Percentiles rank a stretch among this genome's conserved stretches.
These are phyloP conservation scores for Lizanozyma gosingica DNA, from an alignment of 1,139 yeast genomes.

Conservation along the genomic window DNA sequence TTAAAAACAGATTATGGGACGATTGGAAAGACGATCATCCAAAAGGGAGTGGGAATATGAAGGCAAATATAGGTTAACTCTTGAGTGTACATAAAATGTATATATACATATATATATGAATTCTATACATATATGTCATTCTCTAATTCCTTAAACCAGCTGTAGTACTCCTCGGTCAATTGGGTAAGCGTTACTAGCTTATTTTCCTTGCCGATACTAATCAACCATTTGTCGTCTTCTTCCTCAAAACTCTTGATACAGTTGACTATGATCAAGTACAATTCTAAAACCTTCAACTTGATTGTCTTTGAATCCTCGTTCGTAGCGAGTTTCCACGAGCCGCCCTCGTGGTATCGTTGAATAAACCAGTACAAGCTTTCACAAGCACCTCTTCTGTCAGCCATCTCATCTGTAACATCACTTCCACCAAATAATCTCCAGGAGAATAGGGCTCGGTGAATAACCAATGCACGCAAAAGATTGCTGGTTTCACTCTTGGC, in stretches of 20 bases:
- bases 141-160: conserved; percentile 28
- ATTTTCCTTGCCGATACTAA: conserved; percentile 18
- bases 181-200: conserved; percentile 24
- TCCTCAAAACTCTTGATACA: conserved; percentile 35
- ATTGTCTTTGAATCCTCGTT: conserved; percentile 3
- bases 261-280: conserved; percentile 41
- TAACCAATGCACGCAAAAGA: conserved; percentile 29
- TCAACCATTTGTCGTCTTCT: conserved; percentile 48
- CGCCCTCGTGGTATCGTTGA: conserved; percentile 20
- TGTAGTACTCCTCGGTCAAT: conserved; percentile 22
- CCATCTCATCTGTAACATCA: neutral
- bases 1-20: conserved; percentile 79
- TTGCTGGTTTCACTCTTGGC: conserved; percentile 23
- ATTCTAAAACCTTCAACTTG: conserved; percentile 4
- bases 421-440: conserved; percentile 30
- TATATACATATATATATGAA: neutral
- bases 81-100: conserved; percentile 3
- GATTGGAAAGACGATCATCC: conserved; percentile 84
- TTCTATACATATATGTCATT: conserved; percentile 10
- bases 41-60: conserved; percentile 84
- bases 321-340: conserved; percentile 9
- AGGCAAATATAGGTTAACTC: conserved; percentile 68
- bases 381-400: conserved; percentile 45
- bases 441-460: conserved; percentile 16
- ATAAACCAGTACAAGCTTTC: conserved; percentile 52